Conservation (phyloP, 345 rosid genomes). For the Syzygium aromaticum region DNA sequence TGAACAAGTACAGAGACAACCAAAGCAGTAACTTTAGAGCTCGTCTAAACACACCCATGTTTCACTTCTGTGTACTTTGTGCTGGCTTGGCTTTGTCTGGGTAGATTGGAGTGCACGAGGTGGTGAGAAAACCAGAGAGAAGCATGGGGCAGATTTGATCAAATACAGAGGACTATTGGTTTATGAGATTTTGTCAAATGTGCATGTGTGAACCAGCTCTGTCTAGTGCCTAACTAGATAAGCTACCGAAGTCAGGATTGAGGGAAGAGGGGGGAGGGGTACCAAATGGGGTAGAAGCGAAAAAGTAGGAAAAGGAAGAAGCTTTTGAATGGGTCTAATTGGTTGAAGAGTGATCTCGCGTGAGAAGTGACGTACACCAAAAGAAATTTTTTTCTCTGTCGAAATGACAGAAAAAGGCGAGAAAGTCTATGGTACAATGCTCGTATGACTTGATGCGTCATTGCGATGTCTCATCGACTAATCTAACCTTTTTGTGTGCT, state of each 20-base stretch:
- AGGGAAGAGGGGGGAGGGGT: not conserved
- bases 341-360: not conserved
- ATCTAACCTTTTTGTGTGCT: not conserved
- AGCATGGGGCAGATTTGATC: not conserved
- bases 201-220: not conserved
- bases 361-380: not conserved
- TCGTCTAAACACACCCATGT: not conserved
- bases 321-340: slow-evolving; percentile 7
- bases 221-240: not conserved
- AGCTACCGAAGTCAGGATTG: not conserved
- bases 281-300: not conserved
- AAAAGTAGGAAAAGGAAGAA: not conserved
- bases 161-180: not conserved
- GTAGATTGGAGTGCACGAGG: not conserved
- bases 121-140: not conserved
- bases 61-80: not conserved
- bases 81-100: not conserved
- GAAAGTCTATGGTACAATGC: not conserved
- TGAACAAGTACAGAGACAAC: not conserved
- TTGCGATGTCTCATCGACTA: not conserved
- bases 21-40: not conserved
- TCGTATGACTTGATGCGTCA: not conserved
- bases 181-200: not conserved
- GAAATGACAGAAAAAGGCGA: not conserved
- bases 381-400: not conserved